Percentiles rank a stretch among this genome's conserved stretches.
Evolutionary conservation across 2,329 filamentous ascomycete genomes (phyloP).

Genomic region (Chlorencoelia australis): DNA sequence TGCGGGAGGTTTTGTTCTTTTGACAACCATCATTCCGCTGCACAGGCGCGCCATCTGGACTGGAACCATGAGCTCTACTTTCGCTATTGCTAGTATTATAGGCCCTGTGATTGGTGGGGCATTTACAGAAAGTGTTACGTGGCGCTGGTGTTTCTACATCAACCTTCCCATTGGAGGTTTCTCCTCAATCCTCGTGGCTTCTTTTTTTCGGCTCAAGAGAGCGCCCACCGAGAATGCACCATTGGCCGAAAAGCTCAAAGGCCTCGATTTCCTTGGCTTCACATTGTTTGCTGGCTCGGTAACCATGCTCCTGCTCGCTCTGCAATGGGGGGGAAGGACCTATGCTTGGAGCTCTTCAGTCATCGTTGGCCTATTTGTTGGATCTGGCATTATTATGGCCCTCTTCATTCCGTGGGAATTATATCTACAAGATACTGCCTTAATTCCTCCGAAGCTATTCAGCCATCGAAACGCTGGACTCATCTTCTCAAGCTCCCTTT

Average conservation of each 20-base stretch:
- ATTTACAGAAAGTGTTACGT: slow-evolving; percentile 12
- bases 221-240: background rate
- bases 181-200: background rate
- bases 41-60: background rate
- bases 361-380: slow-evolving; percentile 25
- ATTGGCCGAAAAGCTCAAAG: background rate
- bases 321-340: slow-evolving; percentile 17
- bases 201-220: background rate
- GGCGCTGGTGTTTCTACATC: background rate
- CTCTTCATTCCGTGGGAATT: slow-evolving; percentile 11
- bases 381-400: slow-evolving; percentile 14
- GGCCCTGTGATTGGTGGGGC: slow-evolving; percentile 23
- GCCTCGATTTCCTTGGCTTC: background rate
- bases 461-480: slow-evolving; percentile 12
- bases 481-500: slow-evolving; percentile 27
- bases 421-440: background rate
- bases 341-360: slow-evolving; percentile 19
- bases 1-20: slow-evolving; percentile 38
- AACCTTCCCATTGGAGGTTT: background rate
- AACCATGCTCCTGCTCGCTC: slow-evolving; percentile 16
- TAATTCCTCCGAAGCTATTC: background rate
- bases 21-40: slow-evolving; percentile 34
- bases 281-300: slow-evolving; percentile 21
- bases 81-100: slow-evolving; percentile 11
- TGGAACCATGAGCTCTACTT: slow-evolving; percentile 15